Evolutionary conservation across 2,329 filamentous ascomycete genomes (phyloP).

Genomic region (Talaromyces sp.): DNA sequence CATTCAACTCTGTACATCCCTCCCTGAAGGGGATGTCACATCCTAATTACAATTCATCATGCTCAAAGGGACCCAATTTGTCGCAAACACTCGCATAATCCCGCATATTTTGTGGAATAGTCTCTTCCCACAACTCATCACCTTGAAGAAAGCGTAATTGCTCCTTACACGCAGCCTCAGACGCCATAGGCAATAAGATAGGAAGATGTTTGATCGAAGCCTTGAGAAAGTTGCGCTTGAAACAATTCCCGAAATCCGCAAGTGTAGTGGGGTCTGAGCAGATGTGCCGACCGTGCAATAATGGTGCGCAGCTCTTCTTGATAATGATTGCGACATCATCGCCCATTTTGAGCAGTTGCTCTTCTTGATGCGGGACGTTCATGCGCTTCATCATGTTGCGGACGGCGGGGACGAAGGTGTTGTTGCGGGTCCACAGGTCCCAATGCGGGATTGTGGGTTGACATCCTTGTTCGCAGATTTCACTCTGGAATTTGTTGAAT

Average conservation of each 20-base stretch:
- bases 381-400: conserved; percentile 35
- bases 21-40: background rate
- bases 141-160: conserved; percentile 34
- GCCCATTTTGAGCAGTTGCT: conserved; percentile 34
- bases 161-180: conserved; percentile 33
- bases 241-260: conserved; percentile 39
- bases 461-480: conserved; percentile 38
- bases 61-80: conserved; percentile 22
- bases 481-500: conserved; percentile 37
- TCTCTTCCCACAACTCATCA: conserved; percentile 36
- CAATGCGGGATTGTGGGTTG: conserved; percentile 38
- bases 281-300: conserved; percentile 35
- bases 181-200: conserved; percentile 33
- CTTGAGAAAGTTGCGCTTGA: conserved; percentile 37
- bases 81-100: conserved; percentile 37
- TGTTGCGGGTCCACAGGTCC: conserved; percentile 42
- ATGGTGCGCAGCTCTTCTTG: conserved; percentile 33
- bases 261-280: conserved; percentile 35
- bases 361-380: conserved; percentile 34
- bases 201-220: conserved; percentile 34
- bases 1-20: background rate
- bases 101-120: conserved; percentile 38
- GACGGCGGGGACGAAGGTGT: conserved; percentile 40
- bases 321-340: conserved; percentile 40
- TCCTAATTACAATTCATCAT: conserved; percentile 20